Base-by-base conservation (phyloP, 2,329 filamentous ascomycete species). In the Apiospora arundinis region DNA sequence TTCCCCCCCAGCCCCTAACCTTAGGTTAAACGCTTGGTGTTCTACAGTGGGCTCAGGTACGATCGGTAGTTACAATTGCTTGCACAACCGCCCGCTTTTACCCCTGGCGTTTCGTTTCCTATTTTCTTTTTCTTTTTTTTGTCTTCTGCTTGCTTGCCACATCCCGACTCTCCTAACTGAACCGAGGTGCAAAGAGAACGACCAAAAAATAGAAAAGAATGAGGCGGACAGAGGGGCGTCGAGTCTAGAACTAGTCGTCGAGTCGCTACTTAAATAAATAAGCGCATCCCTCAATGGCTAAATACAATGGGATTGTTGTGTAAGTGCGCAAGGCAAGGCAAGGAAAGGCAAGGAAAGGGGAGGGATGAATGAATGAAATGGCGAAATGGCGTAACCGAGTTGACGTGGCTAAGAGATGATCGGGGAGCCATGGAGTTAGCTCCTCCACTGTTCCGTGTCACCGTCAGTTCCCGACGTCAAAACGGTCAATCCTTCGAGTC, bases 321-420 rank as follows among this genome's bases (percentile, higher is more conserved):
- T 32, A 32, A 32, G 32, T 32, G 32, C 32, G 3, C 32, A 32
- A 32, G 32, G 32, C 32, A 32, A 6, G 32, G 32, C 32, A 32
- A 6, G 32, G 32, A 32, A 32, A 32, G 32, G 32, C 32, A 32
- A 6, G 32, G 32, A 3, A 32, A 6, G 32, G 32, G 32, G 45
- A 46, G 45, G 45, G 45, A n/a, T n/a, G n/a, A n/a, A n/a, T n/a
- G n/a, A n/a, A n/a, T n/a, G n/a, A n/a, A n/a, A n/a, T n/a, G n/a
- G n/a, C n/a, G n/a, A 46, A 21, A 6, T 7, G 48, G 25, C 48
- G 48, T 52, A 52, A 52, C 11, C 6, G 52, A 37, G 52, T 60
- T 60, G 52, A 32, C 52, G 52, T 37, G 52, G 25, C 52, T 28
- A 60, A 60, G 52, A 60, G 52, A 60, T 60, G 52, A 37, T 37